Conservation (phyloP, 2,329 filamentous ascomycete species). For the Lasiodiplodia sp. region DNA sequence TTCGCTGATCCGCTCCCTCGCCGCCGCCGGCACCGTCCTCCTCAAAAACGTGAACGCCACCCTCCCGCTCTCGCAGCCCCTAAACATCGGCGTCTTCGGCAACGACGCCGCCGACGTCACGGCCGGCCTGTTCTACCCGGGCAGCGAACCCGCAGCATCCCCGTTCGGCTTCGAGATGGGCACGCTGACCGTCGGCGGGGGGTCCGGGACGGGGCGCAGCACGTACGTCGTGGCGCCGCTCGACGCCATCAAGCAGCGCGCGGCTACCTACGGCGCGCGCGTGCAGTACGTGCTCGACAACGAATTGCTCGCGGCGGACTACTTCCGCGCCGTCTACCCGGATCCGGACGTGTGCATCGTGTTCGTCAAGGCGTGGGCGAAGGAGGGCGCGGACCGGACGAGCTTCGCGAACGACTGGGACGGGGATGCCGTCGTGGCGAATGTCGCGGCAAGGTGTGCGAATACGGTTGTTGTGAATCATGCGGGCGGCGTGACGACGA, state of each 20-base stretch:
- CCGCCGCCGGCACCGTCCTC: constrained; percentile 50
- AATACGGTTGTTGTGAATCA: constrained; percentile 56
- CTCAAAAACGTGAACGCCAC: constrained; percentile 59
- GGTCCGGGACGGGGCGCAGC: constrained; percentile 49
- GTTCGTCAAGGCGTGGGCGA: constrained; percentile 72
- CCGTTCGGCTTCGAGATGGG: constrained; percentile 41
- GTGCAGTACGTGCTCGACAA: constrained; percentile 14
- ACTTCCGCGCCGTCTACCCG: constrained; percentile 64
- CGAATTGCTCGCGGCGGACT: constrained; percentile 65
- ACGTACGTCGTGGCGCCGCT: constrained; percentile 50
- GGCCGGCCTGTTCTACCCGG: constrained; percentile 56
- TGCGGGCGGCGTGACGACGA: constrained; percentile 40
- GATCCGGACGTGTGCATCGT: constrained; percentile 13
- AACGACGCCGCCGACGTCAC: constrained; percentile 58
- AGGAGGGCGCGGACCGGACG: constrained; percentile 71
- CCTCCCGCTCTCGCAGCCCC: constrained; percentile 61
- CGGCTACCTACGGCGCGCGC: neutral
- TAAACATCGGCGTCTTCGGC: constrained; percentile 58
- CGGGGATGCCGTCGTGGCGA: constrained; percentile 43
- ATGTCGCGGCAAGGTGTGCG: constrained; percentile 49
- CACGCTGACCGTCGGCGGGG: constrained; percentile 53
- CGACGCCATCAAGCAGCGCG: constrained; percentile 46
- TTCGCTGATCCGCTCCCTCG: constrained; percentile 47
- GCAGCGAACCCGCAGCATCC: constrained; percentile 48
- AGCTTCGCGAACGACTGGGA: constrained; percentile 53